phyloP scores from a whole-genome alignment of 371 early-diverging fungal genomes.

The Mortierella sp. region DNA sequence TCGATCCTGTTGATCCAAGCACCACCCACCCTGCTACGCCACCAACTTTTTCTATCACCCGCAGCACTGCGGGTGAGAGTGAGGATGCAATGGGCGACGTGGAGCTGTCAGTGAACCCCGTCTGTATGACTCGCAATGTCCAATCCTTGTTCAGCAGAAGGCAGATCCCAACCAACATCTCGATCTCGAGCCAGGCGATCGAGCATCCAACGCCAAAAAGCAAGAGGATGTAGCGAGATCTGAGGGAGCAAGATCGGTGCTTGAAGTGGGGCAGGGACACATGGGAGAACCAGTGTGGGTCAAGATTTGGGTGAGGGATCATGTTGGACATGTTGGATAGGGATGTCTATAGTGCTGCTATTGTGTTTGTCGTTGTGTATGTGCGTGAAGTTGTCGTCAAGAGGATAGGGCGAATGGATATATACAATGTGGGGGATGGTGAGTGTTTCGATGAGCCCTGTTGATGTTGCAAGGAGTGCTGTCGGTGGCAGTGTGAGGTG shows the following conservation, averaged over 20 bases:
- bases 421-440: neutral
- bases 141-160: conserved; percentile 26
- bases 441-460: neutral
- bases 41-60: conserved; percentile 1
- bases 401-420: neutral
- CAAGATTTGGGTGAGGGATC: conserved; percentile 13
- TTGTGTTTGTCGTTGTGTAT: neutral
- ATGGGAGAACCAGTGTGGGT: conserved; percentile 30
- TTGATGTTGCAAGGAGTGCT: neutral
- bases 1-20: conserved; percentile 25
- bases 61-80: neutral
- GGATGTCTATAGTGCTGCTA: neutral
- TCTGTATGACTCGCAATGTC: conserved; percentile 14
- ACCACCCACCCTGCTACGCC: conserved; percentile 29
- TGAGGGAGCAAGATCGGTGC: conserved; percentile 20
- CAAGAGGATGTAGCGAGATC: conserved; percentile 19
- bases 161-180: conserved; percentile 23
- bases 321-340: conserved; percentile 6
- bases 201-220: conserved; percentile 13
- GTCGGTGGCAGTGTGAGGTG: neutral
- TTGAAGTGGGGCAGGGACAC: conserved; percentile 19
- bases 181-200: conserved; percentile 9
- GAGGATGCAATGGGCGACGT: neutral
- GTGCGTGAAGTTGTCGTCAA: neutral
- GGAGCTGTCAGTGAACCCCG: conserved; percentile 1